These are phyloP conservation scores for Chlorociboria aeruginascens DNA, from an alignment of 495 filamentous ascomycete species.

Conservation along the genomic window DNA sequence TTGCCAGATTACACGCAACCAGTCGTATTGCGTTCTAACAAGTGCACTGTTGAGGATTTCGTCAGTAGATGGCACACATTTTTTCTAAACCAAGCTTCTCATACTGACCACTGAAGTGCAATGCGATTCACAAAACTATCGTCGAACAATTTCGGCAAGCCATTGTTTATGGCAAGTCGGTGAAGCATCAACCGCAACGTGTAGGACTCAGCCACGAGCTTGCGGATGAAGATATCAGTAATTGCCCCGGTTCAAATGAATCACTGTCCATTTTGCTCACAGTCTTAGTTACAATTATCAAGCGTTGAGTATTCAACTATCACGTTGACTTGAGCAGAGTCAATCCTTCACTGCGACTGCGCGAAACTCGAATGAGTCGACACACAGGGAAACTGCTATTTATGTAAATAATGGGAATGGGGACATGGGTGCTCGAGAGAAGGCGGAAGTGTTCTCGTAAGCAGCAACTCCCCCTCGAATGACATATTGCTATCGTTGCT, in stretches of 20 bases:
- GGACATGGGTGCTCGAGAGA: background rate
- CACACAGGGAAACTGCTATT: background rate
- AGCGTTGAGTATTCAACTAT: slow-evolving; percentile 48
- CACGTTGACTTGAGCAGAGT: background rate
- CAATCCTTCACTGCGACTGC: background rate
- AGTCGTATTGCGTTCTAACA: slow-evolving; percentile 72
- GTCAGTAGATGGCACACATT: slow-evolving; percentile 47
- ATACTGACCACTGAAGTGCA: slow-evolving; percentile 51
- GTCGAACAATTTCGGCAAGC: slow-evolving; percentile 91
- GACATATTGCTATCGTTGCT: too few species aligned
- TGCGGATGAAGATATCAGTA: slow-evolving; percentile 94
- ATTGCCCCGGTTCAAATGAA: slow-evolving; percentile 2
- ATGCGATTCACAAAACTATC: slow-evolving; percentile 91
- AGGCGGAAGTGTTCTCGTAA: too few species aligned
- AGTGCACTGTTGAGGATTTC: slow-evolving; percentile 92
- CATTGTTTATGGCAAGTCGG: slow-evolving; percentile 92
- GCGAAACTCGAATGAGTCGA: background rate
- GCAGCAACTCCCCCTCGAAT: too few species aligned
- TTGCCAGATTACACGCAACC: slow-evolving; percentile 85
- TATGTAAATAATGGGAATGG: slow-evolving; percentile 3
- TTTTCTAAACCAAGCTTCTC: background rate
- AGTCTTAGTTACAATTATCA: slow-evolving; percentile 76
- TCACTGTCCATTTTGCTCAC: slow-evolving; percentile 21
- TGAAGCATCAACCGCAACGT: slow-evolving; percentile 96
- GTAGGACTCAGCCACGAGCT: slow-evolving; percentile 88